Evolutionary conservation across 139 green algal species (phyloP).

Genomic region (Raphidocelis subcapitata): DNA sequence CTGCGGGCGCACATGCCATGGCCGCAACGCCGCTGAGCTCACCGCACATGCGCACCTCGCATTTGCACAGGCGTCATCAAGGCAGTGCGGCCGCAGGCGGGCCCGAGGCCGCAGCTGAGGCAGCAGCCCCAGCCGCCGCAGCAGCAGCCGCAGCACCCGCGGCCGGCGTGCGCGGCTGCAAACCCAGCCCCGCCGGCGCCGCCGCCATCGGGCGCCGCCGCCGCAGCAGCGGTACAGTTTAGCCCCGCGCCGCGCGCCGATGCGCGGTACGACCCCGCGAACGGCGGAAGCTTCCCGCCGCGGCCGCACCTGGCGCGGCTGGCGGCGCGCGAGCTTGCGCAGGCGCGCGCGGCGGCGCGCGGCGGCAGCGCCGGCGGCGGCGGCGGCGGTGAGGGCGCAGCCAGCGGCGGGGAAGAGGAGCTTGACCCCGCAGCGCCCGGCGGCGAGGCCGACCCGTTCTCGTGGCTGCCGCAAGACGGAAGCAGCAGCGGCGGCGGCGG

Average conservation of each 20-base stretch:
- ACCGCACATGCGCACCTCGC: not conserved
- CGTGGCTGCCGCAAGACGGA: slow-evolving; percentile 46
- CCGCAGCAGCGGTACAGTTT: not conserved
- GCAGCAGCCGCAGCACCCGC: not conserved
- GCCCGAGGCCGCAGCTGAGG: not conserved
- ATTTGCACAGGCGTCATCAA: not conserved
- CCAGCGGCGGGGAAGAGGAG: not conserved
- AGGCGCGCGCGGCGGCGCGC: not conserved
- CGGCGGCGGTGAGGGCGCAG: not conserved
- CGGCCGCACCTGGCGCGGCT: too few species aligned
- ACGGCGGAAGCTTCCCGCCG: too few species aligned
- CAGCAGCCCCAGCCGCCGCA: slow-evolving; percentile 9
- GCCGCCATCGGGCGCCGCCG: not conserved
- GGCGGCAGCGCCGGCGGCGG: not conserved
- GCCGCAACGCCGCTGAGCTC: too few species aligned
- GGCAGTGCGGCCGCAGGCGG: not conserved
- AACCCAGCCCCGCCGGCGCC: not conserved
- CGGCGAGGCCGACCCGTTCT: slow-evolving; percentile 29
- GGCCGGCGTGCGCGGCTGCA: not conserved
- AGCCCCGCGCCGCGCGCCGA: too few species aligned
- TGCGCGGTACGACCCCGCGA: too few species aligned
- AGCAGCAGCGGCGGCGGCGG: not conserved
- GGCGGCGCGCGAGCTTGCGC: not conserved
- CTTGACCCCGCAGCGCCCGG: not conserved
- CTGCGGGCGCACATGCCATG: too few species aligned